Conservation (phyloP, 2,329 filamentous ascomycete genomes). For the Cladophialophora bantiana region DNA sequence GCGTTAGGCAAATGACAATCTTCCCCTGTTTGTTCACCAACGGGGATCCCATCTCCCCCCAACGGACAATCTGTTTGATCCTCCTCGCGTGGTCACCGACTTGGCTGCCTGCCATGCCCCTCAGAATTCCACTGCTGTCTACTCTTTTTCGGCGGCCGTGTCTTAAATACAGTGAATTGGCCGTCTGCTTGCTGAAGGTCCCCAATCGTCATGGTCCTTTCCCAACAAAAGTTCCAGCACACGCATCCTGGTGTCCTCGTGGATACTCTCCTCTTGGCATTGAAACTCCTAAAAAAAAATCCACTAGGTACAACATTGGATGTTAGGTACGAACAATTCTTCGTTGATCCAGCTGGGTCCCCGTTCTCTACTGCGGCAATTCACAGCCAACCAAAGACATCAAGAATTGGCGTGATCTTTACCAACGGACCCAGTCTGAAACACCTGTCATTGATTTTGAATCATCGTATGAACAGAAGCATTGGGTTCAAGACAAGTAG, state of each 20-base stretch:
- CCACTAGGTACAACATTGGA: too few relatives aligned
- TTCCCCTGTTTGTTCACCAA: too few relatives aligned
- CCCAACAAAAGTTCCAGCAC: background rate
- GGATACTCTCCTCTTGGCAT: background rate
- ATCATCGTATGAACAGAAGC: background rate
- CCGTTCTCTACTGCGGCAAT: too few relatives aligned
- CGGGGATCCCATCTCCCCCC: too few relatives aligned
- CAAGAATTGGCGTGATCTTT: too few relatives aligned
- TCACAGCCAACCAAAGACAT: too few relatives aligned
- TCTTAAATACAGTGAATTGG: background rate
- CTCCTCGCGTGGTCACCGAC: background rate
- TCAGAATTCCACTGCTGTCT: background rate
- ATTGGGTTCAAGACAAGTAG: background rate
- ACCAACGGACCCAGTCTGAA: background rate
- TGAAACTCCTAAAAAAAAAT: too few relatives aligned
- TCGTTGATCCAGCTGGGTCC: too few relatives aligned
- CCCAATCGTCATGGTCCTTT: background rate
- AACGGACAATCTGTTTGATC: too few relatives aligned
- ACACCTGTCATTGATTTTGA: background rate
- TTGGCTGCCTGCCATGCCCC: background rate
- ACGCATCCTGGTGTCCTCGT: background rate
- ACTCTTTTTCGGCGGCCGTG: background rate
- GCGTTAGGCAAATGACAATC: too few relatives aligned
- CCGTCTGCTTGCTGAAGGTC: background rate
- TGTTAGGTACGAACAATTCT: too few relatives aligned